phyloP scores from a whole-genome alignment of 345 rosid species.

The Acer negundo region DNA sequence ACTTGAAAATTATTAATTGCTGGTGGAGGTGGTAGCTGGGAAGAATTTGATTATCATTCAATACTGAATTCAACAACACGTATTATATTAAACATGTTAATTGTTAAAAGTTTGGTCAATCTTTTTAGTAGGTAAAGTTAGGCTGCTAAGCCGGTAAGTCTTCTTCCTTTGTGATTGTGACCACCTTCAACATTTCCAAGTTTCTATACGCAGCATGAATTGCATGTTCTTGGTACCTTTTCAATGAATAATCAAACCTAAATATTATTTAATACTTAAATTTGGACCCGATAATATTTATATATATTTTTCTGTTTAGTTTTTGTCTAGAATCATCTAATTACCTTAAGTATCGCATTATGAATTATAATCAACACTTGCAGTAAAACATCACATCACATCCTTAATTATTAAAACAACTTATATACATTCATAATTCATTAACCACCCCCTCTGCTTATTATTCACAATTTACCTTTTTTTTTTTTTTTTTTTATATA shows the following conservation, averaged over 20 bases:
- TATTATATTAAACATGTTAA: background rate
- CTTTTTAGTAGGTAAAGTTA: background rate
- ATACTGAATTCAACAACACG: background rate
- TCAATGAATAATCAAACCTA: background rate
- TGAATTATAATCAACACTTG: background rate
- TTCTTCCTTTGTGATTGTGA: background rate
- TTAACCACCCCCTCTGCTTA: background rate
- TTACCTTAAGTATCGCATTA: background rate
- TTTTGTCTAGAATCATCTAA: background rate
- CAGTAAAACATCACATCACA: background rate
- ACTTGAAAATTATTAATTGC: background rate
- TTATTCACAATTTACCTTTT: too few species aligned
- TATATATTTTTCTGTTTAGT: background rate
- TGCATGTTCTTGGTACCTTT: background rate
- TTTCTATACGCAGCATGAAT: background rate
- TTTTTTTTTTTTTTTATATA: too few species aligned
- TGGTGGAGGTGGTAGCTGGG: background rate
- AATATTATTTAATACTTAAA: too few species aligned
- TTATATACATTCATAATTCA: background rate
- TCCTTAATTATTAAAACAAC: background rate
- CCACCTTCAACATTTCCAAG: background rate
- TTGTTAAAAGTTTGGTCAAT: background rate
- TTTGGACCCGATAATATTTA: background rate
- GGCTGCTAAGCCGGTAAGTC: background rate
- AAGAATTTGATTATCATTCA: background rate